Evolutionary conservation across 495 filamentous ascomycete genomes (phyloP).

Genomic region (Pyronema domesticum): DNA sequence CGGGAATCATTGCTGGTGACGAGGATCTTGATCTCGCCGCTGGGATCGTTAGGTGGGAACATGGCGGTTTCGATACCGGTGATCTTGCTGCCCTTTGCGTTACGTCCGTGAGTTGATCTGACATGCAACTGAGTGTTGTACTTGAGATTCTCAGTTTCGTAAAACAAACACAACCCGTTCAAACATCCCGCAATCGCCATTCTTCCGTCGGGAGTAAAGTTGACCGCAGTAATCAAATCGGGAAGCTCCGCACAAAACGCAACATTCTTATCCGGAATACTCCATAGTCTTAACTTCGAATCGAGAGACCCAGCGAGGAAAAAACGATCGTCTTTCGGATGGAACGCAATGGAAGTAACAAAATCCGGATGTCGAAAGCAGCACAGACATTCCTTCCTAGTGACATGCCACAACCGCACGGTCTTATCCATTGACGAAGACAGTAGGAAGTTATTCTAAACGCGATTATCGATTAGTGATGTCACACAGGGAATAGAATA

Average conservation of each 20-base stretch:
- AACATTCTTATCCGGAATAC: conserved; percentile 89
- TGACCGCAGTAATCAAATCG: conserved; percentile 83
- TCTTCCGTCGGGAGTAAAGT: conserved; percentile 83
- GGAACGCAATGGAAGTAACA: conserved; percentile 85
- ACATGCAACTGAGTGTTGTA: conserved; percentile 73
- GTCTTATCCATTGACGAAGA: conserved; percentile 98
- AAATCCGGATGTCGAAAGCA: conserved; percentile 96
- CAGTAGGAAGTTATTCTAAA: conserved; percentile 84
- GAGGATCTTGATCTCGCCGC: conserved; percentile 64
- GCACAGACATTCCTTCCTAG: conserved; percentile 69
- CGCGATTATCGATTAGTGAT: neutral
- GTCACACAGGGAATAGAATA: too few relatives aligned
- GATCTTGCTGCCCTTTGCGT: conserved; percentile 93
- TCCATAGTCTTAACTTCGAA: conserved; percentile 84
- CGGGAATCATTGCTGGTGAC: conserved; percentile 93
- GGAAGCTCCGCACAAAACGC: conserved; percentile 69
- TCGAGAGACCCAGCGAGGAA: conserved; percentile 90
- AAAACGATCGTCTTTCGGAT: conserved; percentile 88
- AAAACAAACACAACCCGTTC: conserved; percentile 75
- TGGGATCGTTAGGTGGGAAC: conserved; percentile 40
- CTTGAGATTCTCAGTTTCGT: conserved; percentile 85
- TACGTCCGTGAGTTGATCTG: conserved; percentile 72
- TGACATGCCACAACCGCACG: conserved; percentile 85
- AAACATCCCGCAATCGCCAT: conserved; percentile 77
- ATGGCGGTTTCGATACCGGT: conserved; percentile 74